Evolutionary conservation across 2,329 filamentous ascomycete genomes (phyloP), one percentile per base, ranked within the genome.

Genomic region (Samsoniella hepiali): DNA sequence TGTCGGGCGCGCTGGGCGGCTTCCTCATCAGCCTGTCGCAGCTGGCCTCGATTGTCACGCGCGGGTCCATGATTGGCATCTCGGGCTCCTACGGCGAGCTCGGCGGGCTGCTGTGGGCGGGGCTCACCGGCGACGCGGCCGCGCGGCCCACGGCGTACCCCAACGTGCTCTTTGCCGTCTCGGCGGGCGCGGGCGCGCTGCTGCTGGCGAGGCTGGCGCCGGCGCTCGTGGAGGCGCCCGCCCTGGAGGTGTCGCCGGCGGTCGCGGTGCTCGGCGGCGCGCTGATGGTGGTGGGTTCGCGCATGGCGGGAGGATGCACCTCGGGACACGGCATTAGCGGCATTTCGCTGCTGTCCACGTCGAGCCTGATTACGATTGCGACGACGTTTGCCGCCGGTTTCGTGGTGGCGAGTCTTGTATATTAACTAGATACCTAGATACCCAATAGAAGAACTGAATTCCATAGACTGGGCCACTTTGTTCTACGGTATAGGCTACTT

Each of bases 321-420:
- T 88, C 85, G 5, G 88, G 88, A 0, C 88, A 91, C 71, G 88
- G 88, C 0, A 86, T 91, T 66, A 88, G 84, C 64, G 88, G 88
- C 0, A 80, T 90, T 69, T 83, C 84, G n/a, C 76, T 87, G 65
- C 75, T 90, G 58, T 86, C 83, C 0, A 74, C 83, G 4, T 83
- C 86, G 10, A 90, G 88, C 69, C 78, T 89, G 62, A 72, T 90
- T 13, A 87, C 85, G 0, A 84, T 89, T 31, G 81, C 73, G 3
- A 76, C 80, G 5, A 82, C 86, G 68, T 89, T 90, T 76, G 80
- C 71, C 0, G 79, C 79, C 0, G 87, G 85, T 3, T 40, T 58
- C 70, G 55, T 71, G 11, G 59, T 70, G 56, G 66, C 67, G 8
- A 65, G 67, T 15, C 64, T 65, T 51, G 58, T 70, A n/a, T 64